Evolutionary conservation across 2,329 filamentous ascomycete species (phyloP), one percentile per base, ranked within the genome.

Genomic region (Didymella segeticola): DNA sequence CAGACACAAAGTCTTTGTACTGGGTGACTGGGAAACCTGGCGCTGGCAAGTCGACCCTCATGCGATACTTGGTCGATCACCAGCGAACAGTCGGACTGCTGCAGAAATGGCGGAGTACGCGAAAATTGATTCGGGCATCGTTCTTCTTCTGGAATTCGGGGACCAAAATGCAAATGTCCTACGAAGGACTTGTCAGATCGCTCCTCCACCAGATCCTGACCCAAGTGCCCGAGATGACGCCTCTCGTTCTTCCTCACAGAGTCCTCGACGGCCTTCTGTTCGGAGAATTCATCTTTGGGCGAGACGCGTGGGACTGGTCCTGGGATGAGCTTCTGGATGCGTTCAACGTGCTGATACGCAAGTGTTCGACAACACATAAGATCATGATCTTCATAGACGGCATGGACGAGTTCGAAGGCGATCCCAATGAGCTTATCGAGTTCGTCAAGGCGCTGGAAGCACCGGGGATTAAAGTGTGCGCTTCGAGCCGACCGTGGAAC

Each of bases 41-140:
- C 0, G 76, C 77, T 14, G 79, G 78, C 8, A 81, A 81, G 48
- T 80, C 78, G 0, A 80, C 77, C 0, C 52, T 81, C 14, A 78
- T 81, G 75, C 52, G 53, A 37, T 62, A 53, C 26, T 14, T 64
- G 0, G 31, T 49, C 25, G 43, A 57, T 20, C 43, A 61, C 14
- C 9, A 12, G 5, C 11, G 14, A 6, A 53, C 50, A 27, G 2
- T 14, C 1, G 2, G 12, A 10, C 15, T 17, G 7, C 26, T 53
- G 1, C 3, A 9, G 3, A 9, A 12, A 2, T 31, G 38, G 23
- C 6, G 15, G n/a, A 3, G 2, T 14, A 14, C 4, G 2, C 23
- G n/a, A 5, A 15, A 27, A 1, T 10, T 54, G 2, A 3, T 54
- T 6, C 43, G 9, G 15, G 52, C 14, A 41, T 47, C 42, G 0